phyloP scores from a whole-genome alignment of 2,329 filamentous ascomycete genomes.

The Nannizzia gypsea region DNA sequence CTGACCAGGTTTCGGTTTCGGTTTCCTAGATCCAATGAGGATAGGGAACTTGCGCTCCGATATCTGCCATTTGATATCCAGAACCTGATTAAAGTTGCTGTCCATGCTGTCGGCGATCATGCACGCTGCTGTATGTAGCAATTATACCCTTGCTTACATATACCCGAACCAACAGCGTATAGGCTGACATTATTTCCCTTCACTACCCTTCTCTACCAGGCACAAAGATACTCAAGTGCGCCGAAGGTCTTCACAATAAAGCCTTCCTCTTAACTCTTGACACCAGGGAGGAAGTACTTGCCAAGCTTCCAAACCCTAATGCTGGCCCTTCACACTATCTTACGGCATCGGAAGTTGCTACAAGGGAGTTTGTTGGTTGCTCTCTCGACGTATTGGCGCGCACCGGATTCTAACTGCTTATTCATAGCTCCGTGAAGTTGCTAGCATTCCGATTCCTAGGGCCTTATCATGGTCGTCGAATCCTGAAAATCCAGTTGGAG shows the following conservation, averaged over 20 bases:
- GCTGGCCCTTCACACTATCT: conserved; percentile 14
- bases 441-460: conserved; percentile 13
- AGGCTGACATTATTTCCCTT: too few species aligned
- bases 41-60: too few species aligned
- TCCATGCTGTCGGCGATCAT: background rate
- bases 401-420: background rate
- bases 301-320: conserved; percentile 22
- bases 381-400: too few species aligned
- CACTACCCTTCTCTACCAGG: background rate
- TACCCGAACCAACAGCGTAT: too few species aligned
- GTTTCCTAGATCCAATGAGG: too few species aligned
- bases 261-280: conserved; percentile 17
- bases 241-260: background rate
- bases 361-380: conserved; percentile 18
- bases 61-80: too few species aligned
- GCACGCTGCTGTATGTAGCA: too few species aligned
- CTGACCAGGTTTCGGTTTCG: too few species aligned
- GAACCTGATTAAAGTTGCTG: background rate
- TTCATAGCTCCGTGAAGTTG: conserved; percentile 10
- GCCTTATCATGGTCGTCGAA: conserved; percentile 12
- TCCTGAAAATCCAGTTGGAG: conserved; percentile 12
- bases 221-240: background rate
- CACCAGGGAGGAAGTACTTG: conserved; percentile 18
- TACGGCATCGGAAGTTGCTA: conserved; percentile 20
- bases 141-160: too few species aligned